Evolutionary conservation across 257 asterid genomes (phyloP).

Genomic region (Gynochthodes officinalis): DNA sequence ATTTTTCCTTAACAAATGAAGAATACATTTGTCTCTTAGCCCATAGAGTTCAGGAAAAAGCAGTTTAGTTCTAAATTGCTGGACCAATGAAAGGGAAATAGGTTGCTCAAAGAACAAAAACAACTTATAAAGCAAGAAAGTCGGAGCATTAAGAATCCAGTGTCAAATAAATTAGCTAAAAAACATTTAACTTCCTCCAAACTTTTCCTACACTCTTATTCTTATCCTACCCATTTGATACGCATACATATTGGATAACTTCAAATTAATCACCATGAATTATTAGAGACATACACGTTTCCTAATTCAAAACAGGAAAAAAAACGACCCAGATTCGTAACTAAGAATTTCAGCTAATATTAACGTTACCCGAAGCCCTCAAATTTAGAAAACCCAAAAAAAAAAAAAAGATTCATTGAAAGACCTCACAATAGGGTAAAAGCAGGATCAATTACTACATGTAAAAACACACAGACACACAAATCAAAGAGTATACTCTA

Average conservation of each 20-base stretch:
- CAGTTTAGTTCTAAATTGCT: neutral
- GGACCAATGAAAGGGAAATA: neutral
- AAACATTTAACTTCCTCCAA: neutral
- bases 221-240: no score
- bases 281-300: no score
- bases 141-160: neutral
- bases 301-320: neutral
- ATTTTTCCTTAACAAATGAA: neutral
- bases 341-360: neutral
- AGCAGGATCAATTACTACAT: neutral
- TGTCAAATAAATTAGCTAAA: neutral
- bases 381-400: neutral
- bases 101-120: neutral
- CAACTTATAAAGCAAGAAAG: neutral
- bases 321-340: neutral
- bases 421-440: slow-evolving; percentile 27
- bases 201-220: neutral
- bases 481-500: slow-evolving; percentile 18
- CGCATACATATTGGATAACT: no score
- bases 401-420: neutral
- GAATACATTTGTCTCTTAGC: neutral
- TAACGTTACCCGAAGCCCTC: neutral
- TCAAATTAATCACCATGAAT: neutral
- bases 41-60: neutral
- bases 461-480: neutral